phyloP scores from a whole-genome alignment of 208 protist genomes.

The Acanthamoeba rhysodes region DNA sequence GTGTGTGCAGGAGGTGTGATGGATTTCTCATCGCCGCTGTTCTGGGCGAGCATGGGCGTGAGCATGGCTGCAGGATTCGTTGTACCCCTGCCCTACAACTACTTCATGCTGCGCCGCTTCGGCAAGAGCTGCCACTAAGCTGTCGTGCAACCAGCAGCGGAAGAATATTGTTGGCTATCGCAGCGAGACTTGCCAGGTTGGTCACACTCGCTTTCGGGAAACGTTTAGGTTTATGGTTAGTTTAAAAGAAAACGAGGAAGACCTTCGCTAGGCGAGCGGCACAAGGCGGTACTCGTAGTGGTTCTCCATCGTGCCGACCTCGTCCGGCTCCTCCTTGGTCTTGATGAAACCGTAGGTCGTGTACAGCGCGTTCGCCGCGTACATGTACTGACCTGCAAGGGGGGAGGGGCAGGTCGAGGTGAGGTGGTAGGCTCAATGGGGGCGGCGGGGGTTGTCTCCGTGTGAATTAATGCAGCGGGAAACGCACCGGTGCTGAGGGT shows the following conservation, averaged over 20 bases:
- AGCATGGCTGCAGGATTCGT: neutral
- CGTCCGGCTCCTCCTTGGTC: neutral
- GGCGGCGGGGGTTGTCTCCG: too few relatives aligned
- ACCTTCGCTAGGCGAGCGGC: neutral
- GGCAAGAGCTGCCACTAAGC: constrained; percentile 1
- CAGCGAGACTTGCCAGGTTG: too few relatives aligned
- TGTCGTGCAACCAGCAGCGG: too few relatives aligned
- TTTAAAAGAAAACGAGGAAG: too few relatives aligned
- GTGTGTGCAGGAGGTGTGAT: neutral
- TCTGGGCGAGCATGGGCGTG: neutral
- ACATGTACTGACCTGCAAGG: neutral
- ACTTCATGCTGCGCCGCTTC: constrained; percentile 28
- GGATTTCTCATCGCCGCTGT: neutral
- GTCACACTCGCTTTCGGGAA: too few relatives aligned
- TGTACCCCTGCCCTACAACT: constrained; percentile 39
- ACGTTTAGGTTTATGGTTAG: too few relatives aligned
- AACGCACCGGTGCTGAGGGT: neutral
- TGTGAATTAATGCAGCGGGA: too few relatives aligned
- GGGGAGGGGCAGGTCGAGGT: too few relatives aligned
- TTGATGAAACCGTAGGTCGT: neutral
- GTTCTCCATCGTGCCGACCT: neutral
- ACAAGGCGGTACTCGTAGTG: neutral
- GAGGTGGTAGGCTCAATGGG: too few relatives aligned
- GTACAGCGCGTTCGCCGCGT: neutral
- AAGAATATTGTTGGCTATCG: too few relatives aligned